Conservation (phyloP, 768 basidiomycete genomes). For the Phaffia tasmanica region DNA sequence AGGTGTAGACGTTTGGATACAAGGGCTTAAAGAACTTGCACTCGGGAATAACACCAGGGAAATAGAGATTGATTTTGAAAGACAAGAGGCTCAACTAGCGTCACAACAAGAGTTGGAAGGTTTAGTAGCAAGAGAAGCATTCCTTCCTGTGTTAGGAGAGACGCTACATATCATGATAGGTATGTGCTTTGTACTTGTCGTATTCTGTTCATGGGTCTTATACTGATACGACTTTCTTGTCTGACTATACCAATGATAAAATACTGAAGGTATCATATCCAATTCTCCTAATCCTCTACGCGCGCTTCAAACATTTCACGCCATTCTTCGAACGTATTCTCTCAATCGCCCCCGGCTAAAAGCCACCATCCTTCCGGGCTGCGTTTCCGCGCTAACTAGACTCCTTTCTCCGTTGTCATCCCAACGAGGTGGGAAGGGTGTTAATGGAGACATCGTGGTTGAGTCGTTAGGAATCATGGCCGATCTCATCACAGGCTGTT, state of each 20-base stretch:
- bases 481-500: conserved; percentile 11
- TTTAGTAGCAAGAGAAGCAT: conserved; percentile 11
- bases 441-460: conserved; percentile 29
- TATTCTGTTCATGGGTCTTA: too few relatives aligned
- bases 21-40: conserved; percentile 1
- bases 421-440: conserved; percentile 31
- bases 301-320: conserved; percentile 3
- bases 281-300: neutral
- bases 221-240: too few relatives aligned
- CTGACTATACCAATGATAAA: neutral
- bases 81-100: neutral
- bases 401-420: conserved; percentile 47
- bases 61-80: neutral
- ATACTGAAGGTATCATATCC: conserved; percentile 2
- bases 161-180: conserved; percentile 18
- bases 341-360: conserved; percentile 33
- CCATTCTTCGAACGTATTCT: conserved; percentile 13
- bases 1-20: conserved; percentile 13
- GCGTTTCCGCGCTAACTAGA: conserved; percentile 65
- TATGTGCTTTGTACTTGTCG: neutral
- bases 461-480: conserved; percentile 30
- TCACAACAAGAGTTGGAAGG: neutral
- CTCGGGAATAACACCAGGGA: neutral
- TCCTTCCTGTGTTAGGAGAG: conserved; percentile 22
- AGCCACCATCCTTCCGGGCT: conserved; percentile 60